Base-by-base conservation (phyloP, 2,329 filamentous ascomycete genomes). In the Sphaerulina vaccinii region DNA sequence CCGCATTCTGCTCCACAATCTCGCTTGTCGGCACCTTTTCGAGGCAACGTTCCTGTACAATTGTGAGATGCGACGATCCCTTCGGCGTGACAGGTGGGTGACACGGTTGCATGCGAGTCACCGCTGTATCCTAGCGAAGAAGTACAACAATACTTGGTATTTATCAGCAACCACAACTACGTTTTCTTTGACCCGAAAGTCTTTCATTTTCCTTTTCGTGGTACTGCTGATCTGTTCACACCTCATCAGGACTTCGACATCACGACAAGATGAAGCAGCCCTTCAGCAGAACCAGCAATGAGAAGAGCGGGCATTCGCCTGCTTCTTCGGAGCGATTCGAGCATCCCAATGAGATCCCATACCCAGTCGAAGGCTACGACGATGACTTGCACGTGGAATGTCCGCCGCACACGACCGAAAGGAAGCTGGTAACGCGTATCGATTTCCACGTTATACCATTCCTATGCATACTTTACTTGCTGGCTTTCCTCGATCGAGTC, bases 391-490 rank as follows among this genome's bases (percentile, higher is more conserved):
- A 56, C 32, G 56, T 55, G 10, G 57, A 61, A 10, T 79, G 76
- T 57, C 76, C 76, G 7, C 62, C 75, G 19, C 73, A 76, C 53
- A 79, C 75, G 3, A 79, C 76, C 1, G 76, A 79, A 61, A 60
- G 70, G 40, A 72, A 71, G 56, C 63, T 79, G 32, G 65, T 70
- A 15, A 62, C 64, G 23, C 70, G 68, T 51, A 77, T 78, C 49
- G 76, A 79, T 49, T 61, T 73, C 4, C 73, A 72, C 47, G 73
- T 79, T 21, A 68, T 79, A 18, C 76, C 76, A 0, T 76, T 73
- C 35, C 67, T 79, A 21, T 77, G 74, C 52, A 71, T 79, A 54
- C 68, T 79, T 57, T 79, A 79, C 55, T 64, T 78, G n/a, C 62
- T 77, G 45, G 60, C 61, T 15, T 64, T 66, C 50, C 49, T 64